These are phyloP conservation scores for Pseudonectria buxi DNA, from an alignment of 2,329 filamentous ascomycete species.

Conservation along the genomic window DNA sequence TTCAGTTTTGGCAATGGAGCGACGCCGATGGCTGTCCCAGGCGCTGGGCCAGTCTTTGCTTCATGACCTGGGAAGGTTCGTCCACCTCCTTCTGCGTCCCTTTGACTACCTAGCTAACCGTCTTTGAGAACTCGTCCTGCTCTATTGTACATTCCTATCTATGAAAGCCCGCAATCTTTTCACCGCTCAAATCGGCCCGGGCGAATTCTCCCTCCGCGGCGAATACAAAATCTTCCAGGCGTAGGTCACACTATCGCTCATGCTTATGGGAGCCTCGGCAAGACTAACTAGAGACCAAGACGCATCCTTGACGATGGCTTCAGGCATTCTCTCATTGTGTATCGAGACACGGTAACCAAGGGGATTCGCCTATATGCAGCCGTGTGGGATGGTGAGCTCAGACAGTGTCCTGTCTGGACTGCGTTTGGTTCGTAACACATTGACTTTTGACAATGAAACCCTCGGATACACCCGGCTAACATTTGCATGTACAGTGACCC, in stretches of 20 bases:
- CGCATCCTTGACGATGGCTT: constrained; percentile 50
- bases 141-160: constrained; percentile 51
- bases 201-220: constrained; percentile 40
- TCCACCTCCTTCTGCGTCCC: not conserved
- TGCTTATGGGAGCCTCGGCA: too few species aligned
- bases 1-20: constrained; percentile 50
- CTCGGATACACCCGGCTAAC: not conserved
- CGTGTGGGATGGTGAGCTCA: constrained; percentile 47
- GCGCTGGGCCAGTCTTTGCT: constrained; percentile 49
- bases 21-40: constrained; percentile 34
- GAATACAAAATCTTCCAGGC: constrained; percentile 51
- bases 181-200: constrained; percentile 36
- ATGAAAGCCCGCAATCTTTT: constrained; percentile 46
- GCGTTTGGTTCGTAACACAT: constrained; percentile 45
- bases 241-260: constrained; percentile 30
- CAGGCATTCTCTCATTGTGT: constrained; percentile 48
- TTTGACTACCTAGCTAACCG: not conserved
- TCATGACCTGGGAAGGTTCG: constrained; percentile 55
- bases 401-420: constrained; percentile 55
- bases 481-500: constrained; percentile 37
- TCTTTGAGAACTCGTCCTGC: constrained; percentile 48
- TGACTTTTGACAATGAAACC: not conserved
- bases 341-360: constrained; percentile 41
- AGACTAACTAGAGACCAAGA: constrained; percentile 24
- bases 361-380: constrained; percentile 50